These are phyloP conservation scores for Butyriboletus loyo DNA, from an alignment of 768 basidiomycete genomes.

Conservation along the genomic window DNA sequence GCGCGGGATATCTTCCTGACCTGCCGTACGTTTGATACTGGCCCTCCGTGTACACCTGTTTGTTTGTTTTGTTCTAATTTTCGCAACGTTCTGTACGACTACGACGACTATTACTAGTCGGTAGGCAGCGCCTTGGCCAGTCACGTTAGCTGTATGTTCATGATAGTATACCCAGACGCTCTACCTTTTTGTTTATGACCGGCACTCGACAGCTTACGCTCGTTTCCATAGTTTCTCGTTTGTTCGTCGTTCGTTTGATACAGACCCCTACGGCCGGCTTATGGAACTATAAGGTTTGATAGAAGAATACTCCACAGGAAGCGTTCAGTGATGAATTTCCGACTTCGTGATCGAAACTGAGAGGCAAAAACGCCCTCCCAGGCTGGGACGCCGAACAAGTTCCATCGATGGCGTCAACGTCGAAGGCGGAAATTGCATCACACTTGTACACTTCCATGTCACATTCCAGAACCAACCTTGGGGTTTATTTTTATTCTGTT, in stretches of 20 bases:
- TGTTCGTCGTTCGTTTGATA: constrained; percentile 21
- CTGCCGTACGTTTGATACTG: constrained; percentile 20
- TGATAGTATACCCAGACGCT: constrained; percentile 20
- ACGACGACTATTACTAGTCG: constrained; percentile 5
- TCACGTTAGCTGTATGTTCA: constrained; percentile 16
- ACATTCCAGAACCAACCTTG: too few relatives aligned
- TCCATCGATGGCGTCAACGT: neutral
- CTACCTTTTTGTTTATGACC: constrained; percentile 10
- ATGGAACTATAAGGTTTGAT: neutral
- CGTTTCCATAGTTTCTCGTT: constrained; percentile 15
- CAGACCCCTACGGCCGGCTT: neutral
- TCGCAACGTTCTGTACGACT: constrained; percentile 14
- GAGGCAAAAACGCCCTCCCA: neutral
- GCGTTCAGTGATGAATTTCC: neutral
- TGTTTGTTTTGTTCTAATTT: neutral
- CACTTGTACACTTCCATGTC: neutral
- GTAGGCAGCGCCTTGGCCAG: constrained; percentile 18
- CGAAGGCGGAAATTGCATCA: constrained; percentile 14
- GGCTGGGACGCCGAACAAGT: too few relatives aligned
- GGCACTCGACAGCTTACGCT: constrained; percentile 14
- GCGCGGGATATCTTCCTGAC: constrained; percentile 28
- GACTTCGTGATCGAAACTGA: neutral
- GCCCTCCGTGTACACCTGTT: neutral
- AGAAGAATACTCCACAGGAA: neutral
- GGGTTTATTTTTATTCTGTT: too few relatives aligned